Conservation (phyloP, 352 stramenopile genomes). For the Phytophthora sojae region DNA sequence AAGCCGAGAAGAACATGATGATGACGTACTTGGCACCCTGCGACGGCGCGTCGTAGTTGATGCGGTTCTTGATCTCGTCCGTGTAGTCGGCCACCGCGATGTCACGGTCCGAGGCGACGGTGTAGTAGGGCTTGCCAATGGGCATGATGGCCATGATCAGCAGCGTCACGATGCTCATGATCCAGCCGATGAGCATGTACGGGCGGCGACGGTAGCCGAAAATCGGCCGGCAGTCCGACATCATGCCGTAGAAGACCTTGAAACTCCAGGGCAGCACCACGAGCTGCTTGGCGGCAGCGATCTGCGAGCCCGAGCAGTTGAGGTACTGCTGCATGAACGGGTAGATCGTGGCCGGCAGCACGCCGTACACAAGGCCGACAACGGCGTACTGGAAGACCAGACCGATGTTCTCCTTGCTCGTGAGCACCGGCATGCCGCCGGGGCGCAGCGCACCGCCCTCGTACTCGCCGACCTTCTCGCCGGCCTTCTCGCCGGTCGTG, state of each 20-base stretch:
- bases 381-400: slow-evolving; percentile 59
- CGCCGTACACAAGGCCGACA: slow-evolving; percentile 57
- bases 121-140: slow-evolving; percentile 58
- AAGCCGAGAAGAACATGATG: slow-evolving; percentile 72
- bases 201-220: slow-evolving; percentile 64
- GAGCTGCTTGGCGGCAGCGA: slow-evolving; percentile 39
- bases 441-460: slow-evolving; percentile 55
- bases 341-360: slow-evolving; percentile 55
- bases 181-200: slow-evolving; percentile 73
- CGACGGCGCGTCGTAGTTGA: slow-evolving; percentile 45
- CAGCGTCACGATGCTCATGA: slow-evolving; percentile 51
- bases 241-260: slow-evolving; percentile 72
- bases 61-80: slow-evolving; percentile 23
- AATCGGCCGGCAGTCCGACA: slow-evolving; percentile 66
- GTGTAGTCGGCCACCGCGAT: slow-evolving; percentile 34
- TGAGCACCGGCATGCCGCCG: slow-evolving; percentile 44
- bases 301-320: slow-evolving; percentile 43
- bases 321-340: slow-evolving; percentile 64
- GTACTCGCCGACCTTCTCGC: slow-evolving; percentile 24
- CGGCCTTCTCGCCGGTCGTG: slow-evolving; percentile 15
- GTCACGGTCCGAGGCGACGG: slow-evolving; percentile 29
- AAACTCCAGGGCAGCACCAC: slow-evolving; percentile 63
- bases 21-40: slow-evolving; percentile 66
- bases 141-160: slow-evolving; percentile 53
- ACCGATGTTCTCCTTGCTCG: slow-evolving; percentile 43